Base-by-base conservation (phyloP, 306 rosid genomes). In the Quercus berberidifolia region DNA sequence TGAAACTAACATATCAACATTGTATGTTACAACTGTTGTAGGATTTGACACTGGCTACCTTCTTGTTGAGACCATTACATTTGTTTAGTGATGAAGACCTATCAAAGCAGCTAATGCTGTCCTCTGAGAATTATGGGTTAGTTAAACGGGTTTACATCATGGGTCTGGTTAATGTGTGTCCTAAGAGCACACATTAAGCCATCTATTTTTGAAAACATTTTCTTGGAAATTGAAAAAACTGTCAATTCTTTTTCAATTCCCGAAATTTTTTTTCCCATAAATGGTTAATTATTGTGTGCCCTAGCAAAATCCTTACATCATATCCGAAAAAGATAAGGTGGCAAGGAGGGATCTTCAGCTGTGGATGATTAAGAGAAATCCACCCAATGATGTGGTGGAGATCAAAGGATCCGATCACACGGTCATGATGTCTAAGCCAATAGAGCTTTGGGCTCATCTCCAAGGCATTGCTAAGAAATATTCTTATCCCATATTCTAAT, bases 351-450 rank as follows among this genome's bases (percentile, higher is more conserved):
- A 81, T 23, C 63, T 76, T 10, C 83, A 86, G 65, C 3, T 30
- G 20, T 88, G 87, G 88, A 77, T 86, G 90, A 55, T 84, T 4
- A 15, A 58, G 23, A 74, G 71, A 9, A 86, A 89, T 30, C 73
- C 41, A 31, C 89, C 91, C 2, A 7, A 85, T 35, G 21, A 11
- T 55, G 82, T 80, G 67, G 72, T 73, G 14, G 71, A 80, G 55
- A 72, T 89, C 26, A 20, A 5, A n/a, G 83, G 81, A 20, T 80
- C 92, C 1, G 85, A 89, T 65, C 90, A 86, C 38, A 86, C 76
- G 83, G 79, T 83, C 62, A 80, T 89, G 89, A 64, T 78, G 69
- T 89, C 89, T 8, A 84, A 84, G 56, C 87, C 89, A 12, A 5
- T 63, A 31, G 55, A 82, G 43, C 82, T 89, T 14, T 81, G 59